A percentile compares a stretch with the other conserved stretches of the same genome.
Conservation (phyloP, 202 grass and related monocot genomes). For the Musa balbisiana region DNA sequence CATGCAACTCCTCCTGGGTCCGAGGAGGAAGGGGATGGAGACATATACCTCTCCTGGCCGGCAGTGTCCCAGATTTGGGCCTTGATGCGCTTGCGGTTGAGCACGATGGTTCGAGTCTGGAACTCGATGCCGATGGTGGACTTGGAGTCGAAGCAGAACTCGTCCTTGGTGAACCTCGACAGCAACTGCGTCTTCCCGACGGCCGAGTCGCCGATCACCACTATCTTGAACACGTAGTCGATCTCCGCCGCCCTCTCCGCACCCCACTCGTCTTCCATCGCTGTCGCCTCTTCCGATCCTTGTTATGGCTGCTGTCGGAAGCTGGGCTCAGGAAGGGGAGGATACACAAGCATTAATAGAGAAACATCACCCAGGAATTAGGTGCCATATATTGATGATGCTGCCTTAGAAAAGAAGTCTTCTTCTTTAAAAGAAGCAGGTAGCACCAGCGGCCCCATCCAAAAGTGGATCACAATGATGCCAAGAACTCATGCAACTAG, state of each 20-base stretch:
- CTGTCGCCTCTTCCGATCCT: not conserved
- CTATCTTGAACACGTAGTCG: constrained; percentile 23
- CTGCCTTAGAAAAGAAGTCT: too few relatives aligned
- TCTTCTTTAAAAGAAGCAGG: too few relatives aligned
- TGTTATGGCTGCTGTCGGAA: too few relatives aligned
- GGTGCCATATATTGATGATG: too few relatives aligned
- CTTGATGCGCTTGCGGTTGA: constrained; percentile 25
- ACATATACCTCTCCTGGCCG: constrained; percentile 14
- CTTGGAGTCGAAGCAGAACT: constrained; percentile 23
- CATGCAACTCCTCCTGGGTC: too few relatives aligned
- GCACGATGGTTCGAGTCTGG: constrained; percentile 17
- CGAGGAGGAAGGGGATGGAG: not conserved
- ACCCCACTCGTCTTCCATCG: not conserved
- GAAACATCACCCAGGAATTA: too few relatives aligned
- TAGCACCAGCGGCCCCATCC: too few relatives aligned
- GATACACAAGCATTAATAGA: too few relatives aligned
- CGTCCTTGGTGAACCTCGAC: constrained; percentile 15
- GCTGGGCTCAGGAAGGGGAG: too few relatives aligned
- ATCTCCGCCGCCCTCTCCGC: not conserved
- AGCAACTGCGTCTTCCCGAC: constrained; percentile 20
- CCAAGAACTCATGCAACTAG: too few relatives aligned
- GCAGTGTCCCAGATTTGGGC: constrained; percentile 25
- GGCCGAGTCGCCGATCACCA: constrained; percentile 15
- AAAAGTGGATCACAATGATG: too few relatives aligned
- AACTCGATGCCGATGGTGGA: constrained; percentile 27